These are phyloP conservation scores for Dendrobium nobile DNA, from an alignment of 106 monocot species.

Conservation along the genomic window DNA sequence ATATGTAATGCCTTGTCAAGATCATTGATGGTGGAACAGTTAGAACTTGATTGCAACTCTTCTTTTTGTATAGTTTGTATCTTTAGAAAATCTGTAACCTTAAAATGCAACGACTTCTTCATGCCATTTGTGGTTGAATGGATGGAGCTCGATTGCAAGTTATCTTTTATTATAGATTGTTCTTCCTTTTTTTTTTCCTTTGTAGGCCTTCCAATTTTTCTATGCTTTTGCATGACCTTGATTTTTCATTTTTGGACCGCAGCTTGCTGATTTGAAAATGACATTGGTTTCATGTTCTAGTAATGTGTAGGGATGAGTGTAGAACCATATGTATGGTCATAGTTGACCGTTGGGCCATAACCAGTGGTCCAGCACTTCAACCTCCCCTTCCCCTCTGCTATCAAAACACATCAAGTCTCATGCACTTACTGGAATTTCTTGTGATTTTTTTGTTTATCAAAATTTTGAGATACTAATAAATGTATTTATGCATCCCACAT, in stretches of 20 bases:
- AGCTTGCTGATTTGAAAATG: background rate
- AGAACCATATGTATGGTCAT: background rate
- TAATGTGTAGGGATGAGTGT: too few species aligned
- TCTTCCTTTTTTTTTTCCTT: background rate
- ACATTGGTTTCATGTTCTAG: background rate
- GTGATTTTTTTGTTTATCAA: background rate
- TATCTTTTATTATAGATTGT: background rate
- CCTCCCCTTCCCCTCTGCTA: background rate
- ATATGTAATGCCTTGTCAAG: background rate
- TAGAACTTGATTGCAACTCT: background rate
- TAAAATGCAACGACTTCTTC: background rate
- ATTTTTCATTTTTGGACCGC: background rate
- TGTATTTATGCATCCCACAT: constrained; percentile 13
- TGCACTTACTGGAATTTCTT: background rate
- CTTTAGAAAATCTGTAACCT: background rate
- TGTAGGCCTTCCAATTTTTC: background rate
- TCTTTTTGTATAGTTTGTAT: background rate
- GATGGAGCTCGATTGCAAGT: background rate
- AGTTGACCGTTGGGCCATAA: background rate
- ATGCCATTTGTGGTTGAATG: background rate
- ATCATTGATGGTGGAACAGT: background rate
- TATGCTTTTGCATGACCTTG: background rate
- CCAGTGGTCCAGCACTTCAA: background rate
- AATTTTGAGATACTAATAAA: background rate
- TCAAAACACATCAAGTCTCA: background rate